Base-by-base conservation (phyloP, 768 basidiomycete species). In the Gloeostereum incarnatum region DNA sequence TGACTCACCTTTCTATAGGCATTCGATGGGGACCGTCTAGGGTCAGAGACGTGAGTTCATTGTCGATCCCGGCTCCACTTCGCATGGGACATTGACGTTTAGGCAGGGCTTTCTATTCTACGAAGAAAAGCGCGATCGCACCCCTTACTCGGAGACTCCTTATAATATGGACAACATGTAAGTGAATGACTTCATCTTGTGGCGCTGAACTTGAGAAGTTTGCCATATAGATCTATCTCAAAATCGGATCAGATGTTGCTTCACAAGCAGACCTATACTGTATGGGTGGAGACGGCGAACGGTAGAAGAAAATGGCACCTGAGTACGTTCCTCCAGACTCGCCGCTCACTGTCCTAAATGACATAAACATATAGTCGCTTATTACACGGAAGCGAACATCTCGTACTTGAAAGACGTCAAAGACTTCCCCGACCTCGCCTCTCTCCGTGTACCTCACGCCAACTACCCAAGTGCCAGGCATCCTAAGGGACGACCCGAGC, bases 271-370 rank as follows among this genome's bases (percentile, higher is more conserved):
- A 87, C 84, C 0, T 88, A 86, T 49, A 85, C 82, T 4, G 83
- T 84, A 11, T 81, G 70, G 45, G 81, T 85, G 39, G 74, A 83
- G 37, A 80, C 76, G 11, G 55, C 71, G 27, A 64, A 65, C 30
- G 83, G 82, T 24, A 73, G 75, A 49, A 69, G 78, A 42, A 88
- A 88, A 54, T 87, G 84, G 84, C 84, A 88, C 51, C 65, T 88
- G 13, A 86, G 84, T 84, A 51, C 42, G 77, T 56, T 14, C 34
- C 8, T 36, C 32, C 26, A n/a, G n/a, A 39, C 32, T 20, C 33
- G 27, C 37, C 14, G 31, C n/a, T 39, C 26, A 32, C 38, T 36
- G 20, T 29, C 25, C 16, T 25, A 34, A 23, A 8, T 13, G 10
- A 5, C n/a, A 13, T 31, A 10, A 9, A 22, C 20, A 14, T 34